Evolutionary conservation across 441 rosid species (phyloP).

Genomic region (Aquilaria agallochum): DNA sequence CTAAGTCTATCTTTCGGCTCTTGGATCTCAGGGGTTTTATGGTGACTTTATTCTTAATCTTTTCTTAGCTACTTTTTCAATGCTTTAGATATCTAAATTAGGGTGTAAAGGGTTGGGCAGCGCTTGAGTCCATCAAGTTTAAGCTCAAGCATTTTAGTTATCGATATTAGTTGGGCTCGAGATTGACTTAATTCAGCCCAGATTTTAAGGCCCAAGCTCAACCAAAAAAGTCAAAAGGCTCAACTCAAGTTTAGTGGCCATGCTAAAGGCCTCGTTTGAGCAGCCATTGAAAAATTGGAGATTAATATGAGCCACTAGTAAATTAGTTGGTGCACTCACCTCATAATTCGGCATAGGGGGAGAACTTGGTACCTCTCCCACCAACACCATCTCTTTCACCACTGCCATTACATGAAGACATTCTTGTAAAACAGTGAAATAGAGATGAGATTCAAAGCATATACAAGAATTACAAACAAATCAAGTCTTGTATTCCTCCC

Average conservation of each 20-base stretch:
- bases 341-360: conserved; percentile 26
- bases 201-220: no score
- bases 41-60: no score
- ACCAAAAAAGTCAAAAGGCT: no score
- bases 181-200: no score
- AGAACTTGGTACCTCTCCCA: conserved; percentile 28
- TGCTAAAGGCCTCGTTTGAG: conserved; percentile 63
- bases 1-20: no score
- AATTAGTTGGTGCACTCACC: conserved; percentile 9
- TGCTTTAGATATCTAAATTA: no score
- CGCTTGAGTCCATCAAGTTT: no score
- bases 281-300: conserved; percentile 65
- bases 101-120: no score
- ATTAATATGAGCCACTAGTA: conserved; percentile 34
- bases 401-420: conserved; percentile 69
- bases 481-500: conserved; percentile 53
- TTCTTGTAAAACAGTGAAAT: conserved; percentile 55
- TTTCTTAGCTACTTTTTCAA: no score
- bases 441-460: conserved; percentile 76
- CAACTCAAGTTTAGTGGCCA: conserved; percentile 21
- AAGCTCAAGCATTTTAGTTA: no score
- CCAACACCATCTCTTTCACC: conserved; percentile 54
- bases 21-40: no score
- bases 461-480: conserved; percentile 72
- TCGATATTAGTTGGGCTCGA: no score